phyloP scores from a whole-genome alignment of 805 yeast species.

The Saturnispora sekii region DNA sequence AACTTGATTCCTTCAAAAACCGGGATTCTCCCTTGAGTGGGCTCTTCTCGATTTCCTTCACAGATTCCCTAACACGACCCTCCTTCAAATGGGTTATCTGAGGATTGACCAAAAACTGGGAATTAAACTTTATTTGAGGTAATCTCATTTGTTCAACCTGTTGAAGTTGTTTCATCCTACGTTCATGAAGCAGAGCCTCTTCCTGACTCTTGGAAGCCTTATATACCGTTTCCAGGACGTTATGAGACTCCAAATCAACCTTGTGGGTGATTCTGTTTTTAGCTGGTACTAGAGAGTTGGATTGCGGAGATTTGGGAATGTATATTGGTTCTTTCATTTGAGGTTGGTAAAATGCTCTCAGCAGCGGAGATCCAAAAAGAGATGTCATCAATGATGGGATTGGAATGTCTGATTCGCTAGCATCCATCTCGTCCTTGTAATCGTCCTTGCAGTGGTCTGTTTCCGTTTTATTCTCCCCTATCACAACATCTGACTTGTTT shows the following conservation, averaged over 20 bases:
- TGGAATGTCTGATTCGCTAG: neutral
- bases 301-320: slow-evolving; percentile 6
- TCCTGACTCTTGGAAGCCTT: slow-evolving; percentile 2
- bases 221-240: slow-evolving; percentile 3
- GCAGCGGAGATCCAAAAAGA: slow-evolving; percentile 11
- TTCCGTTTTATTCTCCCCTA: neutral
- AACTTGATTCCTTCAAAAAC: too few species aligned
- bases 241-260: slow-evolving; percentile 1
- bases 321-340: slow-evolving; percentile 19
- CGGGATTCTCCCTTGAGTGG: neutral
- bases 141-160: slow-evolving; percentile 6
- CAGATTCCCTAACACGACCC: slow-evolving; percentile 22
- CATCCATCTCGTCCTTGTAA: neutral
- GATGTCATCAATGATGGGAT: slow-evolving; percentile 4
- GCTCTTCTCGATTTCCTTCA: slow-evolving; percentile 15
- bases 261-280: neutral
- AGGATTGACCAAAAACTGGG: slow-evolving; percentile 14
- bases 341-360: slow-evolving; percentile 20
- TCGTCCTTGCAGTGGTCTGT: neutral
- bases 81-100: slow-evolving; percentile 15
- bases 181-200: slow-evolving; percentile 6
- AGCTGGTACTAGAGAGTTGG: too few species aligned
- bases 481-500: neutral
- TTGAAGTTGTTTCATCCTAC: slow-evolving; percentile 7
- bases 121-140: neutral